Base-by-base conservation (phyloP, 225 moss, liverwort and hornwort species). In the Pseudoscleropodium purum region DNA sequence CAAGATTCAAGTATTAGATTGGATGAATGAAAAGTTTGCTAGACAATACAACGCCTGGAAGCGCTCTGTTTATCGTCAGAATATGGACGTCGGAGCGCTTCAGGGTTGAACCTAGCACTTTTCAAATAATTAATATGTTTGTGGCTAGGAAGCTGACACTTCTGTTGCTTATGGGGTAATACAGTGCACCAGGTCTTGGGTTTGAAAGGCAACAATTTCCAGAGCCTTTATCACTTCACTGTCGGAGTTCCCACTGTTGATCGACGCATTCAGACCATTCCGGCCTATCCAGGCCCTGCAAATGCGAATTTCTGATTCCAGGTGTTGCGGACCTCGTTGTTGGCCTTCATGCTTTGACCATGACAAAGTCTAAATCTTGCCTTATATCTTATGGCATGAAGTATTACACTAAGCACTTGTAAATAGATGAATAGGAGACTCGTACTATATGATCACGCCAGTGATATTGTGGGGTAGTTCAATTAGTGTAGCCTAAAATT, bases 151-250 rank as follows among this genome's bases (percentile, higher is more conserved):
- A 83, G 62, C 86, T 93, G 80, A 93, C 84, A 63, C 41, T 84
- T 86, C 43, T 85, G 60, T 76, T 85, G 87, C 57, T 81, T 83
- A 52, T 94, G 88, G 85, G 84, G 70, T 41, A 73, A 57, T 75
- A 87, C 95, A 96, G 97, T 97, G 85, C 97, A 97, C 87, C 91
- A 95, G 77, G 89, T 95, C 73, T 85, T 97, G 87, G 96, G 96
- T 12, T 77, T 97, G 66, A 88, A 93, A 81, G 91, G 74, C 90
- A 95, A 92, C 73, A 91, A 79, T 74, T 97, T 92, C 63, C 97
- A 97, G 87, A 96, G 97, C 88, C 91, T 97, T 43, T 97, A 97
- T 89, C 97, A 97, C 86, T 97, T 97, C 88, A 97, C 97, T 47
- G 78, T 97, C 57, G 97, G 97, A 81, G 91, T 97, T 86, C 96